phyloP scores from a whole-genome alignment of 176 grass and related monocot genomes.

The Avena insularis region DNA sequence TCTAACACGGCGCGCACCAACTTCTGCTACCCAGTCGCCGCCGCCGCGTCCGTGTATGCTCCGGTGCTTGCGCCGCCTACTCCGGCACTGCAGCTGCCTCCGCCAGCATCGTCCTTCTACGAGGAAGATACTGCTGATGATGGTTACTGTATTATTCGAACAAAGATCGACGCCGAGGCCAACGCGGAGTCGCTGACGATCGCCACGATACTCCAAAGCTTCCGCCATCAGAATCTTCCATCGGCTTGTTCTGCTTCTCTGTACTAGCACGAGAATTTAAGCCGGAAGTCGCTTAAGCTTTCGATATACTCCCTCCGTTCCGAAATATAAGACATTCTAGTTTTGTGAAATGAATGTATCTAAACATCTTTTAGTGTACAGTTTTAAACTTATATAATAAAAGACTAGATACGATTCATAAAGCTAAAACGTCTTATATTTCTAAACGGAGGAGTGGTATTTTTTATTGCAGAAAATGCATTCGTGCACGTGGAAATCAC shows the following conservation, averaged over 20 bases:
- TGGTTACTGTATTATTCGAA: background rate
- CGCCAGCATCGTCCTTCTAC: background rate
- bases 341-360: too few relatives aligned
- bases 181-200: constrained; percentile 69
- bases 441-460: too few relatives aligned
- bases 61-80: background rate
- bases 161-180: background rate
- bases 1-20: too few relatives aligned
- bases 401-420: too few relatives aligned
- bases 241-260: constrained; percentile 4
- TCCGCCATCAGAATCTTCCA: constrained; percentile 35
- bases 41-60: background rate
- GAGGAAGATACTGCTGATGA: background rate
- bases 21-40: constrained; percentile 56
- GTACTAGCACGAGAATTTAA: background rate
- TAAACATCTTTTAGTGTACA: too few relatives aligned
- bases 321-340: too few relatives aligned
- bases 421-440: too few relatives aligned
- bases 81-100: background rate
- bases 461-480: too few relatives aligned
- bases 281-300: too few relatives aligned
- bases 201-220: constrained; percentile 75
- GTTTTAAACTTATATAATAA: too few relatives aligned
- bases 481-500: too few relatives aligned
- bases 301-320: too few relatives aligned